These are phyloP conservation scores for Magnaporthiopsis rhizophila DNA, from an alignment of 2,329 filamentous ascomycete genomes.

Conservation along the genomic window DNA sequence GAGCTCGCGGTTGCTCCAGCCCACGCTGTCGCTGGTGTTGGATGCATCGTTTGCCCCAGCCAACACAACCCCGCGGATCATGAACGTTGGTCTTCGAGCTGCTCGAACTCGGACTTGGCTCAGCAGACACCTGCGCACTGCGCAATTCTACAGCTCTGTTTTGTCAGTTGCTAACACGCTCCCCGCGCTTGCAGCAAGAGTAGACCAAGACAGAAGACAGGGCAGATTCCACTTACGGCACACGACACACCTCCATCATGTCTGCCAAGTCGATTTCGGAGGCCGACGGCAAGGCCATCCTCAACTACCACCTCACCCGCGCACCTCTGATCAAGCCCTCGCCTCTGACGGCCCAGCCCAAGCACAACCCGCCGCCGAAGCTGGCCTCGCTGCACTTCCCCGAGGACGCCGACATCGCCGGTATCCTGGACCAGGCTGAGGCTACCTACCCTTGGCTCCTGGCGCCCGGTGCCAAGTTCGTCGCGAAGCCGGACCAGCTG, in stretches of 20 bases:
- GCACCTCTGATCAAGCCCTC: constrained; percentile 96
- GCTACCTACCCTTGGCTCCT: constrained; percentile 95
- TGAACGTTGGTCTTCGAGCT: background rate
- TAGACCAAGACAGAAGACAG: background rate
- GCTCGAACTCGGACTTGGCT: background rate
- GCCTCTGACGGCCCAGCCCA: constrained; percentile 73
- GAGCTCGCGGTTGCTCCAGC: background rate
- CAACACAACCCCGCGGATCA: background rate
- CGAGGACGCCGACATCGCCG: constrained; percentile 73
- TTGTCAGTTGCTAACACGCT: background rate
- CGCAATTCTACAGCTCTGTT: background rate
- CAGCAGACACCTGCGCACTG: background rate
- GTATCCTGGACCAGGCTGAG: constrained; percentile 91
- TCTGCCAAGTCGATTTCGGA: constrained; percentile 96
- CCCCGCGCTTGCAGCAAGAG: background rate
- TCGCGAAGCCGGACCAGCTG: constrained; percentile 98
- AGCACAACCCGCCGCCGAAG: constrained; percentile 87
- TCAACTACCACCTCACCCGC: constrained; percentile 99
- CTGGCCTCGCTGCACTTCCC: constrained; percentile 90
- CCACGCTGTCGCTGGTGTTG: background rate
- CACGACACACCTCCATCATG: constrained; percentile 45
- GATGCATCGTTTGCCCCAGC: background rate
- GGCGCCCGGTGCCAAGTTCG: constrained; percentile 75
- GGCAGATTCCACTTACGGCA: background rate
- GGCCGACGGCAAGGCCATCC: constrained; percentile 99